A percentile compares a stretch with the other conserved stretches of the same genome.
phyloP scores from a whole-genome alignment of 495 filamentous ascomycete species.

The Glutinoglossum americanum region DNA sequence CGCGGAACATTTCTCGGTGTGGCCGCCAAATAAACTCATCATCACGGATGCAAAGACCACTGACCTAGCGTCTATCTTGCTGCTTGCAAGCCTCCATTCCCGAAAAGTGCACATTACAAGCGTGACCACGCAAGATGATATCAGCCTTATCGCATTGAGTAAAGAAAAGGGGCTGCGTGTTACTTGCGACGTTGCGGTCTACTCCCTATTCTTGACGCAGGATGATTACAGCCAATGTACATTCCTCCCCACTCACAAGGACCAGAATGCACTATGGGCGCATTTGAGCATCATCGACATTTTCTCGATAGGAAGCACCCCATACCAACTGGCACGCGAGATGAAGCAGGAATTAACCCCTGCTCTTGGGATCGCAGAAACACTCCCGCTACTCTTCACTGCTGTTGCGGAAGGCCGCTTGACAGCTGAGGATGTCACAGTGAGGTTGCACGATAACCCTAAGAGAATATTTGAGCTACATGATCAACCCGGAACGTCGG shows the following conservation, averaged over 20 bases:
- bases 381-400: constrained; percentile 56
- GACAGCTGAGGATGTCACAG: constrained; percentile 50
- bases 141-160: constrained; percentile 54
- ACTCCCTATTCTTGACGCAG: constrained; percentile 57
- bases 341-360: constrained; percentile 33
- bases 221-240: constrained; percentile 50
- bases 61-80: constrained; percentile 57
- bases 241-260: constrained; percentile 42
- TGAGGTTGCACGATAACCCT: constrained; percentile 57
- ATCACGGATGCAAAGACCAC: constrained; percentile 72
- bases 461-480: constrained; percentile 76
- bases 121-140: constrained; percentile 65
- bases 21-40: constrained; percentile 66
- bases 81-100: constrained; percentile 64
- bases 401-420: constrained; percentile 56
- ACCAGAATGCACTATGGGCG: constrained; percentile 64
- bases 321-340: constrained; percentile 50
- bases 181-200: constrained; percentile 68
- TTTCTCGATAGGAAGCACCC: constrained; percentile 66
- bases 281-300: constrained; percentile 58
- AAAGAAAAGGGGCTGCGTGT: constrained; percentile 70
- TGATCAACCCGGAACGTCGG: constrained; percentile 49
- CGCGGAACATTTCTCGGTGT: constrained; percentile 58
- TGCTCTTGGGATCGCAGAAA: constrained; percentile 49
- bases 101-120: constrained; percentile 70